Evolutionary conservation across 2,329 filamentous ascomycete species (phyloP).

Genomic region (Scedosporium minutisporum): DNA sequence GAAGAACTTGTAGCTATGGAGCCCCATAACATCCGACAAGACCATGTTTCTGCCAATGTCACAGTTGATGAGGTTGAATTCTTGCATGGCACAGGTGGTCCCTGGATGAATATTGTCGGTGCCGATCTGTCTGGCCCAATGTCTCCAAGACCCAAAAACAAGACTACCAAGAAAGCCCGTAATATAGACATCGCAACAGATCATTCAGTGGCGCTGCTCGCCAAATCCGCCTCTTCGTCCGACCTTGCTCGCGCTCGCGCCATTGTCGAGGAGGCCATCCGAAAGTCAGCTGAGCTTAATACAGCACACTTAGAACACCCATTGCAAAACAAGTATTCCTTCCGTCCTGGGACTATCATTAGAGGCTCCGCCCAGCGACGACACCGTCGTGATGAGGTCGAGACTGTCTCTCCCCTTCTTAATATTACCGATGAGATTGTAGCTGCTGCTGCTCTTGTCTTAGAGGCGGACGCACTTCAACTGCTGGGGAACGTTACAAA

Average conservation of each 20-base stretch:
- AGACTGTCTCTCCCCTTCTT: too few species aligned
- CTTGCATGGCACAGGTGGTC: neutral
- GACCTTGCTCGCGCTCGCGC: constrained; percentile 10
- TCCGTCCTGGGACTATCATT: too few species aligned
- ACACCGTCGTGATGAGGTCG: too few species aligned
- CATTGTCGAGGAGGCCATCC: constrained; percentile 12
- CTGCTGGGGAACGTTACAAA: too few species aligned
- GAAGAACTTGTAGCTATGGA: too few species aligned
- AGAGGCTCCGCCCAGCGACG: too few species aligned
- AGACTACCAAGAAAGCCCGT: neutral
- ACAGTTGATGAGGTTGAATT: neutral
- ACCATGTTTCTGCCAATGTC: neutral
- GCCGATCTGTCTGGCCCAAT: neutral
- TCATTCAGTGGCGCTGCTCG: too few species aligned
- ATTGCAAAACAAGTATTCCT: constrained; percentile 8
- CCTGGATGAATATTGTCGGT: neutral
- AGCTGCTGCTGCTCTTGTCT: too few species aligned
- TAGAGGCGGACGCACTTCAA: too few species aligned
- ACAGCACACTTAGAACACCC: constrained; percentile 12
- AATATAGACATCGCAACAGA: too few species aligned
- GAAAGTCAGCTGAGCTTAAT: constrained; percentile 10
- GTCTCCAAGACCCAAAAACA: constrained; percentile 1
- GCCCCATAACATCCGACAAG: too few species aligned
- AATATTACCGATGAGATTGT: too few species aligned
- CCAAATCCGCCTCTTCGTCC: neutral